These are phyloP conservation scores for Coemansia guatemalensis DNA, from an alignment of 192 early-diverging fungal genomes.

Conservation along the genomic window DNA sequence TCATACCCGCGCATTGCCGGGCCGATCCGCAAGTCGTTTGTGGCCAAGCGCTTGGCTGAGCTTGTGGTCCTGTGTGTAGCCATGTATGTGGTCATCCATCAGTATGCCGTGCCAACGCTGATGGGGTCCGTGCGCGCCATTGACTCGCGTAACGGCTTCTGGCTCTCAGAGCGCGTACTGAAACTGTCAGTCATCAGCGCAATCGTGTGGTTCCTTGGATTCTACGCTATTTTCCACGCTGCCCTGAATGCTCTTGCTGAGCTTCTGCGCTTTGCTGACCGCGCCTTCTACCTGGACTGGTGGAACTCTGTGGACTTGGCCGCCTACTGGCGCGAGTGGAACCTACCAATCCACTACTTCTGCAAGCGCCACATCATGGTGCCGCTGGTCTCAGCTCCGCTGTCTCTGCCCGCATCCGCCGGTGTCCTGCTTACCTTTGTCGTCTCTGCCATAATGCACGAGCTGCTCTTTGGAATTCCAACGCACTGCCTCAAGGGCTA, in stretches of 20 bases:
- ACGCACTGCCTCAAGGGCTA: constrained; percentile 77
- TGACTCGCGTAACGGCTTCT: constrained; percentile 63
- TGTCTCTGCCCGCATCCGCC: constrained; percentile 54
- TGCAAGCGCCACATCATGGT: constrained; percentile 89
- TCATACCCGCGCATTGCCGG: constrained; percentile 67
- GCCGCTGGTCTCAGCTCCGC: constrained; percentile 68
- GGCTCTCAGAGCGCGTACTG: constrained; percentile 80
- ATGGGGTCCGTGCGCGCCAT: constrained; percentile 72
- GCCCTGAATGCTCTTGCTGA: constrained; percentile 80
- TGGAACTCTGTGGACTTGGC: constrained; percentile 81
- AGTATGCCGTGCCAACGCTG: constrained; percentile 80
- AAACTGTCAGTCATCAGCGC: constrained; percentile 78
- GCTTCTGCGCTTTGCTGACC: constrained; percentile 81
- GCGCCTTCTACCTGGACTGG: constrained; percentile 86
- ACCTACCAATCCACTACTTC: constrained; percentile 83
- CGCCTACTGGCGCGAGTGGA: constrained; percentile 91
- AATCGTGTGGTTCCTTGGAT: constrained; percentile 87
- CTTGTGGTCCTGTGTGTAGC: constrained; percentile 61
- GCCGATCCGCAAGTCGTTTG: constrained; percentile 68
- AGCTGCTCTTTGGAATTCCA: constrained; percentile 82
- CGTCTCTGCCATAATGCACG: constrained; percentile 85
- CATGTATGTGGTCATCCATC: constrained; percentile 79
- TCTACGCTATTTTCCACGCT: constrained; percentile 83
- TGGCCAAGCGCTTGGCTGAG: constrained; percentile 80
- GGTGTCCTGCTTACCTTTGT: constrained; percentile 70